Evolutionary conservation across 1,139 yeast genomes (phyloP).

Genomic region (Pichia sp.): DNA sequence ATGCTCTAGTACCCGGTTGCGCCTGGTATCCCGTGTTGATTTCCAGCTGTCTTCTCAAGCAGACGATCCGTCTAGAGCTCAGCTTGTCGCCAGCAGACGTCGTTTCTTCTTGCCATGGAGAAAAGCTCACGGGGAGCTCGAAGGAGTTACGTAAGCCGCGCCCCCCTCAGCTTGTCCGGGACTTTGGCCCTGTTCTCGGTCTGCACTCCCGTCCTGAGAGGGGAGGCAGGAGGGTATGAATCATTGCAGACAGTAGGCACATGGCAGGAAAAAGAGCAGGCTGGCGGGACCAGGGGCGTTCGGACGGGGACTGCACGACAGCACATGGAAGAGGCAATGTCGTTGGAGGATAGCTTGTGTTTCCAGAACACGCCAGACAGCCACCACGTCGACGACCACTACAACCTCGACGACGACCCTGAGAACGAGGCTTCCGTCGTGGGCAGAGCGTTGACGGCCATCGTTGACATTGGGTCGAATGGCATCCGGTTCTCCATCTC

Average conservation of each 20-base stretch:
- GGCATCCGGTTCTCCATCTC: conserved; percentile 66
- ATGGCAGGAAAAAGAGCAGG: neutral
- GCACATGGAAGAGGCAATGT: conserved; percentile 5
- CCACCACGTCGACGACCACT: conserved; percentile 19
- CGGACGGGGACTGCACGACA: neutral
- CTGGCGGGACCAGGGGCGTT: neutral
- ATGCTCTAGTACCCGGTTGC: neutral
- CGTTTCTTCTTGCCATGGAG: too few relatives aligned
- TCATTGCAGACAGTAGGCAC: neutral
- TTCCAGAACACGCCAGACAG: conserved; percentile 21
- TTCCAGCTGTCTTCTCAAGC: too few relatives aligned
- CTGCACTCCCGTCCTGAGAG: neutral
- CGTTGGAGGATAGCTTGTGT: conserved; percentile 11
- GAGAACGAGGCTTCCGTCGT: conserved; percentile 48
- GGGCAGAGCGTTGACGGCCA: conserved; percentile 49
- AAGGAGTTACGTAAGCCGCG: too few relatives aligned
- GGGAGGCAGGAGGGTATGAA: neutral
- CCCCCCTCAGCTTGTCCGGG: too few relatives aligned
- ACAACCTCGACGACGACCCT: conserved; percentile 22
- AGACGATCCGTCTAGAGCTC: too few relatives aligned
- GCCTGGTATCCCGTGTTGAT: too few relatives aligned
- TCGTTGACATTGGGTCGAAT: conserved; percentile 66
- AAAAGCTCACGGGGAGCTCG: too few relatives aligned
- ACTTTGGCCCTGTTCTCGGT: neutral
- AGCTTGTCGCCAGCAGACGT: too few relatives aligned